Conservation (phyloP, 129 eudicot species). For the Centrapalus pauciflorus region DNA sequence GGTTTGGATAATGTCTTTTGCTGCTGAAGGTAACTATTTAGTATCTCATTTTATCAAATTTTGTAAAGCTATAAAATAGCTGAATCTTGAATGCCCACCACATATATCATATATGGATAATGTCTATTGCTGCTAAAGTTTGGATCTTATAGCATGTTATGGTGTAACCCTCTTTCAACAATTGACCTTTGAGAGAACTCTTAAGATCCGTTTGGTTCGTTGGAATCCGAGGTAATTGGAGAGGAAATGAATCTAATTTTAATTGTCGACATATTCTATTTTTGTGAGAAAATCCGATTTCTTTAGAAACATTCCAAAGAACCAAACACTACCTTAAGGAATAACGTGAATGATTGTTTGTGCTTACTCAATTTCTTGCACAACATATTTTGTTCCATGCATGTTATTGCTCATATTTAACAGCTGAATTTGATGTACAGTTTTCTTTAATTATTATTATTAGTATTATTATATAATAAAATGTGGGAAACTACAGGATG, state of each 20-base stretch:
- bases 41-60: not conserved
- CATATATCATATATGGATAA: not conserved
- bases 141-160: not conserved
- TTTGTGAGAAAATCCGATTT: too few relatives aligned
- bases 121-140: not conserved
- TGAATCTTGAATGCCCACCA: not conserved
- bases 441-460: not conserved
- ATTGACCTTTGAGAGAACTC: not conserved
- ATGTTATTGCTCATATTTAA: not conserved
- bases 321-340: too few relatives aligned
- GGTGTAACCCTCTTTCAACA: not conserved
- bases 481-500: slow-evolving; percentile 61
- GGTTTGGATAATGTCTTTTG: too few relatives aligned
- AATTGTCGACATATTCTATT: too few relatives aligned
- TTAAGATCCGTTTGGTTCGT: too few relatives aligned
- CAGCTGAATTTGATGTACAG: not conserved
- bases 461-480: too few relatives aligned
- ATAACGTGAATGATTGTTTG: not conserved
- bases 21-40: not conserved
- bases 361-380: not conserved
- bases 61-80: not conserved
- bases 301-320: too few relatives aligned
- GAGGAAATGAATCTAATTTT: too few relatives aligned
- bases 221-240: too few relatives aligned
- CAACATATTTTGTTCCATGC: slow-evolving; percentile 7